These are phyloP conservation scores for Geotrichum bryndzae DNA, from an alignment of 1,139 yeast genomes.

Conservation along the genomic window DNA sequence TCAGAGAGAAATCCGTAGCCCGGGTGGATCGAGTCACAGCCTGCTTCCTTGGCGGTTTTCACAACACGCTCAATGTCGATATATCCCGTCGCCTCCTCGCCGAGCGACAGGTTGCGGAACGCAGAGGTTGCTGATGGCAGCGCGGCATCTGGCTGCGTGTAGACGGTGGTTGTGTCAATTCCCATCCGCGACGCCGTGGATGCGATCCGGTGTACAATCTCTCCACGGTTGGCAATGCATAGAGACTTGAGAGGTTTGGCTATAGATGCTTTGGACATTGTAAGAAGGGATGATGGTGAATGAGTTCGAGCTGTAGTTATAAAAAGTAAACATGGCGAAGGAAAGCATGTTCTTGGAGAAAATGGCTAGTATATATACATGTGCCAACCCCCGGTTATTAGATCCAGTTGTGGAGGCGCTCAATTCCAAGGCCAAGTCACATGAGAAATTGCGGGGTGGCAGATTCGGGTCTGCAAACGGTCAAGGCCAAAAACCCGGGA, in stretches of 20 bases:
- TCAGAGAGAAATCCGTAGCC: slow-evolving; percentile 46
- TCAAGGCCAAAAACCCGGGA: neutral
- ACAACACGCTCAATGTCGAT: slow-evolving; percentile 42
- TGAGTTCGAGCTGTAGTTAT: neutral
- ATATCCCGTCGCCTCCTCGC: slow-evolving; percentile 41
- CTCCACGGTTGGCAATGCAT: slow-evolving; percentile 45
- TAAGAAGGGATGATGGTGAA: neutral
- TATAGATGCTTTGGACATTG: slow-evolving; percentile 11
- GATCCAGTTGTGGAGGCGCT: neutral
- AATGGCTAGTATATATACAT: neutral
- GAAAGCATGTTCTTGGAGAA: neutral
- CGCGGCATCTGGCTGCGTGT: slow-evolving; percentile 41
- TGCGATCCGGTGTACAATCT: slow-evolving; percentile 43
- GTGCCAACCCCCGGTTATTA: neutral
- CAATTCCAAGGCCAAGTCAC: neutral
- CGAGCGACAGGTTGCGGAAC: slow-evolving; percentile 37
- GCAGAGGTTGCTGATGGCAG: slow-evolving; percentile 40
- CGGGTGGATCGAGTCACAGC: slow-evolving; percentile 43
- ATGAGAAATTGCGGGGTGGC: neutral
- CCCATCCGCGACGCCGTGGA: slow-evolving; percentile 39
- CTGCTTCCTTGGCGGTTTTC: slow-evolving; percentile 36
- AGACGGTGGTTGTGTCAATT: slow-evolving; percentile 39
- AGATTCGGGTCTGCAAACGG: neutral
- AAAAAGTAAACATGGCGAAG: neutral
- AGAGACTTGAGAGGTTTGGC: slow-evolving; percentile 34